phyloP scores from a whole-genome alignment of 1,139 yeast genomes.

The Debaryomyces fabryi region DNA sequence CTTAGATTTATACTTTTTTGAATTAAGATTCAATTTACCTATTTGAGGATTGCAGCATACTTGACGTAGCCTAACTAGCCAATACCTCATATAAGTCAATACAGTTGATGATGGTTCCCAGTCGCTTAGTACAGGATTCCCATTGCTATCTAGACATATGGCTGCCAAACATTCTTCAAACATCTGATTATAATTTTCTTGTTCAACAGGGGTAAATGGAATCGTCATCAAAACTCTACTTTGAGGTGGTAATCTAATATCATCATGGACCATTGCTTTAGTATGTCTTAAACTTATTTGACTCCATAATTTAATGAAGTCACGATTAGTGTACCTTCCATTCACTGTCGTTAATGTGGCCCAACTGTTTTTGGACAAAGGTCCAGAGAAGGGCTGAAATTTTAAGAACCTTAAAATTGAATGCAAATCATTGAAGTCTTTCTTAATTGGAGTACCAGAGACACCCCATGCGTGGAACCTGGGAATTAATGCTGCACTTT shows the following conservation, averaged over 20 bases:
- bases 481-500: slow-evolving; percentile 77
- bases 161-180: slow-evolving; percentile 63
- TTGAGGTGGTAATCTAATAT: slow-evolving; percentile 79
- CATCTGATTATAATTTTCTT: slow-evolving; percentile 72
- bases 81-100: slow-evolving; percentile 53
- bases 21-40: slow-evolving; percentile 42
- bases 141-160: slow-evolving; percentile 61
- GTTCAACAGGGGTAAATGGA: slow-evolving; percentile 80
- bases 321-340: slow-evolving; percentile 27
- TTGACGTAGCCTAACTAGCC: slow-evolving; percentile 73
- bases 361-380: slow-evolving; percentile 46
- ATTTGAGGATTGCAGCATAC: slow-evolving; percentile 83
- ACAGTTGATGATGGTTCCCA: slow-evolving; percentile 53
- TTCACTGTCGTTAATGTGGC: slow-evolving; percentile 22
- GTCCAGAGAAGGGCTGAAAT: slow-evolving; percentile 60
- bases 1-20: slow-evolving; percentile 32
- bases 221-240: slow-evolving; percentile 65
- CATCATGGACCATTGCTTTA: slow-evolving; percentile 76
- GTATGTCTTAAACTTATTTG: slow-evolving; percentile 74
- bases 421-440: slow-evolving; percentile 64
- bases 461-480: slow-evolving; percentile 95
- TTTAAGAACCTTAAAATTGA: slow-evolving; percentile 71
- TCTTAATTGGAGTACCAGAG: slow-evolving; percentile 88
- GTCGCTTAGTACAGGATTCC: slow-evolving; percentile 53
- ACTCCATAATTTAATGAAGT: slow-evolving; percentile 51